Evolutionary conservation across 1,139 yeast species (phyloP).

Genomic region (Diutina ranongensis): DNA sequence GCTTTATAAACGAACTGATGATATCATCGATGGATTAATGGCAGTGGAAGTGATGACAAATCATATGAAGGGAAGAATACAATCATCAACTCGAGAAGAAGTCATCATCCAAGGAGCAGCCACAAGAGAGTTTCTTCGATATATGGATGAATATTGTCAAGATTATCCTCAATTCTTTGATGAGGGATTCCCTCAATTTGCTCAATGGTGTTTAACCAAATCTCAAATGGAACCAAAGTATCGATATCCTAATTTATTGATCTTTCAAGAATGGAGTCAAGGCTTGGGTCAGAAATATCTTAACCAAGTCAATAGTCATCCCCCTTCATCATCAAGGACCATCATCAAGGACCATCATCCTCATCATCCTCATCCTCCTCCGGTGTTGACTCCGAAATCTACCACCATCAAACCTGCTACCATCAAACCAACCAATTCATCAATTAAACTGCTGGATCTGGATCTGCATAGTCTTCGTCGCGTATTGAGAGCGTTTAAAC

Average conservation of each 20-base stretch:
- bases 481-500: no score
- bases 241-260: neutral
- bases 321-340: neutral
- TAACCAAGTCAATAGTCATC: neutral
- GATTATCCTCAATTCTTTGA: neutral
- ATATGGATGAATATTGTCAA: neutral
- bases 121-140: neutral
- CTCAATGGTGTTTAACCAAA: neutral
- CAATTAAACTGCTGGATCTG: neutral
- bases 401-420: neutral
- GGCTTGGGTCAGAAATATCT: neutral
- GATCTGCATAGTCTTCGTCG: neutral
- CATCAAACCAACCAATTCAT: no score
- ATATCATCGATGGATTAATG: neutral
- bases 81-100: neutral
- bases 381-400: neutral
- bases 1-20: neutral
- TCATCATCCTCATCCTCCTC: neutral
- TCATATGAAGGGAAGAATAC: neutral
- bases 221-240: no score
- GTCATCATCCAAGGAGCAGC: neutral
- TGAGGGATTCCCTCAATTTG: neutral
- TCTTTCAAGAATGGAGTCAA: neutral
- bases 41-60: neutral
- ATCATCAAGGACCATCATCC: neutral